Percentiles rank a stretch among this genome's conserved stretches.
These are phyloP conservation scores for Geotrichum aggregatum DNA, from an alignment of 1,139 yeast genomes.

Conservation along the genomic window DNA sequence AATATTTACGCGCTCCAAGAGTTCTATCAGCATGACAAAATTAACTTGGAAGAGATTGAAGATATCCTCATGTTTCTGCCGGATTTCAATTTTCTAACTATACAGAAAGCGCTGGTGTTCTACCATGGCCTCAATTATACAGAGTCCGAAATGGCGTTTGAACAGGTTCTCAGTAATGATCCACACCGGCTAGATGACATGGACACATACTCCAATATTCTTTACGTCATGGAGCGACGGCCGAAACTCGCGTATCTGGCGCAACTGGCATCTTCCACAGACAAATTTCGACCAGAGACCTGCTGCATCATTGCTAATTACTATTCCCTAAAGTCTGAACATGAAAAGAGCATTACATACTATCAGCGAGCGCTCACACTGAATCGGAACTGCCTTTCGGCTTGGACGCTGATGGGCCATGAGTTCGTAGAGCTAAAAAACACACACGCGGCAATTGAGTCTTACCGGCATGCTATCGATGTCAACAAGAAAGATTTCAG, in stretches of 20 bases:
- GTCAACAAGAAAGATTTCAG: conserved; percentile 84
- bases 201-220: conserved; percentile 87
- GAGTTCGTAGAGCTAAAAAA: conserved; percentile 95
- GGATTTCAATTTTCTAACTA: conserved; percentile 64
- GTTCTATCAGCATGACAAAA: conserved; percentile 62
- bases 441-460: conserved; percentile 95
- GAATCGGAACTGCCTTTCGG: conserved; percentile 76
- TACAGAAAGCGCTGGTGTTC: conserved; percentile 74
- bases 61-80: conserved; percentile 58
- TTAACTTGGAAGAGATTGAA: conserved; percentile 39
- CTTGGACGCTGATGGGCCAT: conserved; percentile 99
- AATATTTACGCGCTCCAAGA: conserved; percentile 72
- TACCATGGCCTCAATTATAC: conserved; percentile 78
- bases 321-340: conserved; percentile 87
- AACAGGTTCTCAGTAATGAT: conserved; percentile 65
- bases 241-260: conserved; percentile 83
- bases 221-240: conserved; percentile 88
- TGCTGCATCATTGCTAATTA: conserved; percentile 93
- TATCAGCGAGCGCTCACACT: conserved; percentile 84
- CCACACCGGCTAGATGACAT: conserved; percentile 86
- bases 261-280: conserved; percentile 76
- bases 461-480: conserved; percentile 89
- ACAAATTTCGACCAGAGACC: conserved; percentile 88
- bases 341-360: conserved; percentile 89
- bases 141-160: conserved; percentile 76